phyloP scores from a whole-genome alignment of 2,329 filamentous ascomycete genomes.

The Aspergillus tamarii region DNA sequence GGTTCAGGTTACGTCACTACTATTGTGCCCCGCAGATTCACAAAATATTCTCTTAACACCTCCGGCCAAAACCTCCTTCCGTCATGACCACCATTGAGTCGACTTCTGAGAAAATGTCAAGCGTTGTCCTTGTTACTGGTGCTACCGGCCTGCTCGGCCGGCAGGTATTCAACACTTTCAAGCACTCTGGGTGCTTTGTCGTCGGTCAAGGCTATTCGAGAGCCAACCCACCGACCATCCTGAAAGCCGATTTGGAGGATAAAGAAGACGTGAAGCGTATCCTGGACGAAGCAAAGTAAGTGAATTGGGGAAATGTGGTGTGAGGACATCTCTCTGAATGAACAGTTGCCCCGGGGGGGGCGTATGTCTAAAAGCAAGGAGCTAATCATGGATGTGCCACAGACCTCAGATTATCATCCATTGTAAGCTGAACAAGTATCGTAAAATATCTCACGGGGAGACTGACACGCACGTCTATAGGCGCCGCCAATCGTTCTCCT shows the following conservation, averaged over 20 bases:
- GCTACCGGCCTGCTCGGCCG: conserved; percentile 83
- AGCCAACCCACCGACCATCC: conserved; percentile 69
- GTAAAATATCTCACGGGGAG: not conserved
- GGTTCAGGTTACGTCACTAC: conserved; percentile 8
- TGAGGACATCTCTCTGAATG: not conserved
- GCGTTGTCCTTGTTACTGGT: conserved; percentile 75
- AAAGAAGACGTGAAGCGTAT: conserved; percentile 49
- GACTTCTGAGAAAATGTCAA: conserved; percentile 33
- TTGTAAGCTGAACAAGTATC: conserved; percentile 57
- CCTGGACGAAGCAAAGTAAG: conserved; percentile 57
- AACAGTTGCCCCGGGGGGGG: not conserved
- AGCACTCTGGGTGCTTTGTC: conserved; percentile 67
- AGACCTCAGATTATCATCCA: conserved; percentile 80
- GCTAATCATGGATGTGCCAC: conserved; percentile 7
- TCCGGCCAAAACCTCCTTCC: conserved; percentile 2
- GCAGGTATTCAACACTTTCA: conserved; percentile 73
- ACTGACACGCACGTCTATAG: conserved; percentile 47
- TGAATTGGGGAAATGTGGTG: conserved; percentile 9
- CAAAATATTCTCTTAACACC: conserved; percentile 7
- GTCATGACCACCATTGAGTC: conserved; percentile 10
- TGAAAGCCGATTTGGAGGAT: conserved; percentile 59
- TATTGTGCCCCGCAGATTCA: conserved; percentile 2
- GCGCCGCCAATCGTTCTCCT: conserved; percentile 84
- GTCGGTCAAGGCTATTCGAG: conserved; percentile 75
- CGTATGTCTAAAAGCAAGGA: conserved; percentile 1